These are phyloP conservation scores for Mycena amicta DNA, from an alignment of 768 basidiomycete species.

Conservation along the genomic window DNA sequence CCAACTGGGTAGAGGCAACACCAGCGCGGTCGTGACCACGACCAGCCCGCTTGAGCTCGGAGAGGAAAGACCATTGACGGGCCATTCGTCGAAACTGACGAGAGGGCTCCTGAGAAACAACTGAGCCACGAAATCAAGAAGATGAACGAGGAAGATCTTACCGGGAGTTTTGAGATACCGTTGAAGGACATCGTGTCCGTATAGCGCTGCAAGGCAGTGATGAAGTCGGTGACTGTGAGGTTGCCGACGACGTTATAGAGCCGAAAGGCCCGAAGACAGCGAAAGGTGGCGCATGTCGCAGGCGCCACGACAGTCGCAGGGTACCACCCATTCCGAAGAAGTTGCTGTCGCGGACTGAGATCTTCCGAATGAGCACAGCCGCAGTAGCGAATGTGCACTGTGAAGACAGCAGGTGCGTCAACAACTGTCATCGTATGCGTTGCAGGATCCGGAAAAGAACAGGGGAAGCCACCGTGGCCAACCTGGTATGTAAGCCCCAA, in stretches of 20 bases:
- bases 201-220: neutral
- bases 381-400: conserved; percentile 13
- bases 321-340: conserved; percentile 8
- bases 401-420: conserved; percentile 7
- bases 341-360: neutral
- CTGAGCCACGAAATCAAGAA: neutral
- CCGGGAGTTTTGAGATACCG: conserved; percentile 3
- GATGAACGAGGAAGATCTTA: neutral
- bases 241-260: conserved; percentile 17
- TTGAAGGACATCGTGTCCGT: neutral
- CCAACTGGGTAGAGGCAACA: conserved; percentile 9
- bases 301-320: conserved; percentile 15
- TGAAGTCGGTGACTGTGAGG: conserved; percentile 5
- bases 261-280: conserved; percentile 8
- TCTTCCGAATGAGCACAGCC: neutral
- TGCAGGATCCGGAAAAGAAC: neutral
- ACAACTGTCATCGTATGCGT: conserved; percentile 10
- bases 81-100: conserved; percentile 12
- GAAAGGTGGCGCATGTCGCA: conserved; percentile 16
- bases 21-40: conserved; percentile 23
- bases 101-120: conserved; percentile 10
- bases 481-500: conserved; percentile 20
- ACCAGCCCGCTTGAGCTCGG: conserved; percentile 20
- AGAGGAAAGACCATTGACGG: conserved; percentile 1
- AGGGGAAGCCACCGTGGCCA: conserved; percentile 15